These are phyloP conservation scores for Cladosporium cucumerinum DNA, from an alignment of 2,329 filamentous ascomycete species.

Conservation along the genomic window DNA sequence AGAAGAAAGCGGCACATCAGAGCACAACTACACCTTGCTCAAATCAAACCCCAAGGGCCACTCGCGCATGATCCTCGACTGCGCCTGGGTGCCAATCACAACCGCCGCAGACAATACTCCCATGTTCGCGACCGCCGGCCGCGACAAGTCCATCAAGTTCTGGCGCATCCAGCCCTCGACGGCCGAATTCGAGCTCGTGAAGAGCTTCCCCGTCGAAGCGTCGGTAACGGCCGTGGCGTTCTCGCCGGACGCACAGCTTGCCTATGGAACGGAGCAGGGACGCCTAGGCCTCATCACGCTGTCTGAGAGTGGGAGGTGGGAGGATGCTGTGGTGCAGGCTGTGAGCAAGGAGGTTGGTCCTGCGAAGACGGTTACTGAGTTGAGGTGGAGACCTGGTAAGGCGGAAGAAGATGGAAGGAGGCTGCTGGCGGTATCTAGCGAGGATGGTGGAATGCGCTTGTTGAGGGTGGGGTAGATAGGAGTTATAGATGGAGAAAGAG, in stretches of 20 bases:
- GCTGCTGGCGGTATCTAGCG: slow-evolving; percentile 41
- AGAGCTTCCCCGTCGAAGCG: slow-evolving; percentile 25
- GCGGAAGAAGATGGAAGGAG: background rate
- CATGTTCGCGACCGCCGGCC: slow-evolving; percentile 80
- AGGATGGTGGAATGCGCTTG: slow-evolving; percentile 41
- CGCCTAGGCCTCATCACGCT: slow-evolving; percentile 17
- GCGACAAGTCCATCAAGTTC: slow-evolving; percentile 76
- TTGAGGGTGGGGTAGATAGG: slow-evolving; percentile 17
- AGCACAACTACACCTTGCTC: slow-evolving; percentile 52
- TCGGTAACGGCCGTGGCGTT: slow-evolving; percentile 35
- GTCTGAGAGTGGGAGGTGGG: slow-evolving; percentile 3
- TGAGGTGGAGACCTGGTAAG: slow-evolving; percentile 6
- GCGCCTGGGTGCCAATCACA: slow-evolving; percentile 67
- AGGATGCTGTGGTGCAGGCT: slow-evolving; percentile 16
- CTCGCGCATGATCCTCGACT: slow-evolving; percentile 85
- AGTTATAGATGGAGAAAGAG: background rate
- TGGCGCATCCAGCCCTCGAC: slow-evolving; percentile 40
- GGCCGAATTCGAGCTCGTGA: slow-evolving; percentile 3
- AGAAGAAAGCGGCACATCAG: background rate
- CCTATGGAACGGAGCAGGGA: slow-evolving; percentile 29
- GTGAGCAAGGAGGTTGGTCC: slow-evolving; percentile 1
- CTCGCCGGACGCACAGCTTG: slow-evolving; percentile 16
- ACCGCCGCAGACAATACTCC: slow-evolving; percentile 21
- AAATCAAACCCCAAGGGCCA: slow-evolving; percentile 79
- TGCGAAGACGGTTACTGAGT: slow-evolving; percentile 8